Base-by-base conservation (phyloP, 1,139 yeast species). In the Blastobotrys malaysiensis region DNA sequence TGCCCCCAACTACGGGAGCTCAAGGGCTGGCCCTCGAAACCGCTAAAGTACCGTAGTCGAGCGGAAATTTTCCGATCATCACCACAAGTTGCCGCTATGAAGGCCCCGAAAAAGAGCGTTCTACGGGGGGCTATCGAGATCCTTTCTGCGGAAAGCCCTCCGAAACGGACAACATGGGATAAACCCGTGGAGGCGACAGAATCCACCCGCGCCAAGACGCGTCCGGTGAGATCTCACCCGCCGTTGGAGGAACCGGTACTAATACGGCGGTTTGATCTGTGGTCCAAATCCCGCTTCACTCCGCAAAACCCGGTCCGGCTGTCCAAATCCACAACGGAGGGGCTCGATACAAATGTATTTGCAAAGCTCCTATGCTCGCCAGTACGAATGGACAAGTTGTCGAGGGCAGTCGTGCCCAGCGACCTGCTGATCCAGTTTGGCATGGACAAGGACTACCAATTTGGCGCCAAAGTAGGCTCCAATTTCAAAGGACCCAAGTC, bases 321-420 rank as follows among this genome's bases (percentile, higher is more conserved):
- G 21, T 5, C 9, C 20, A 43, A 21, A 14, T 44, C 52, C 18
- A 46, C 48, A 1, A 11, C 50, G 21, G 46, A 49, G 5, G 55
- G 50, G 19, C 57, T 62, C 43, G 57, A 59, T 27, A 43, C 53
- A 9, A 69, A 68, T 49, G 54, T 66, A 1, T 66, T 58, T 54
- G 71, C 67, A 1, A 59, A 62, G 18, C 52, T 70, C 20, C 63
- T 70, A 9, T 66, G 68, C 1, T 63, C 71, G 1, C 60, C 64
- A 18, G 58, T 66, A 14, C 60, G 70, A 45, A 60, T 61, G 63
- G 72, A 69, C 43, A 53, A 54, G 4, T 43, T 58, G 3, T 57
- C 66, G 3, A 55, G 66, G 5, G 55, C 61, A 5, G 39, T 59
- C 1, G 52, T 64, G 19, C 73, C 73, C 0, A 53, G 63, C 1